phyloP scores from a whole-genome alignment of 805 yeast genomes.

The Starmerella vaccinii region DNA sequence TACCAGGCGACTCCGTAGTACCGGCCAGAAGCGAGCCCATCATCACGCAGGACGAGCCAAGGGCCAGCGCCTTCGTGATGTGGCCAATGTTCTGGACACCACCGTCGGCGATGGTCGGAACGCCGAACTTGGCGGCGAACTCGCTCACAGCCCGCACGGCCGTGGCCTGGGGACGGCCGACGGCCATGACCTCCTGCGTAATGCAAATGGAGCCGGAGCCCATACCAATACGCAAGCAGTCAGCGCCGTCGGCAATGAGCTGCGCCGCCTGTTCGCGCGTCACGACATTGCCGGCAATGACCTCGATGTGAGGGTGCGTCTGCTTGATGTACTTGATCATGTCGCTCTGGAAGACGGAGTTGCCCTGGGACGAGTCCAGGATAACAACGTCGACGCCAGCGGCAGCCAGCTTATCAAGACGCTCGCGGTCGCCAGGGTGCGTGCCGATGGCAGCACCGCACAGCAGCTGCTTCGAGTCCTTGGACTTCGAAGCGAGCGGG shows the following conservation, averaged over 20 bases:
- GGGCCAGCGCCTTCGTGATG: conserved; percentile 89
- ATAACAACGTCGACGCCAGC: conserved; percentile 97
- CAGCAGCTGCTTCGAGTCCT: conserved; percentile 83
- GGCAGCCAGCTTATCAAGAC: conserved; percentile 73
- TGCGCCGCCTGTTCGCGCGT: conserved; percentile 98
- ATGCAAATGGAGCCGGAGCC: conserved; percentile 99
- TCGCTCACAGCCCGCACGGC: conserved; percentile 92
- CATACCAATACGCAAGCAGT: conserved; percentile 98
- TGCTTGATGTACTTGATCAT: conserved; percentile 87
- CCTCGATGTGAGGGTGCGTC: conserved; percentile 68
- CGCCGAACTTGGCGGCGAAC: conserved; percentile 91
- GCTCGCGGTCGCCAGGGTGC: conserved; percentile 72
- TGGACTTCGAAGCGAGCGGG: conserved; percentile 92
- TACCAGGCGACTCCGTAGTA: conserved; percentile 97
- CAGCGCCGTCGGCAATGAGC: conserved; percentile 91
- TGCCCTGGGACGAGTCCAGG: conserved; percentile 94
- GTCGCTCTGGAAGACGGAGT: conserved; percentile 86
- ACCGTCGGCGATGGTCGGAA: conserved; percentile 98
- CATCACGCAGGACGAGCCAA: conserved; percentile 97
- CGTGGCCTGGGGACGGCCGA: conserved; percentile 99
- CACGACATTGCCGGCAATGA: conserved; percentile 96
- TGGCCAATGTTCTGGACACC: conserved; percentile 99
- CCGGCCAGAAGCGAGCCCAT: conserved; percentile 99
- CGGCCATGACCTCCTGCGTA: conserved; percentile 99
- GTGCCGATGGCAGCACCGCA: conserved; percentile 99